Conservation (phyloP, 371 early-diverging fungal genomes). For the Mucor sp. region DNA sequence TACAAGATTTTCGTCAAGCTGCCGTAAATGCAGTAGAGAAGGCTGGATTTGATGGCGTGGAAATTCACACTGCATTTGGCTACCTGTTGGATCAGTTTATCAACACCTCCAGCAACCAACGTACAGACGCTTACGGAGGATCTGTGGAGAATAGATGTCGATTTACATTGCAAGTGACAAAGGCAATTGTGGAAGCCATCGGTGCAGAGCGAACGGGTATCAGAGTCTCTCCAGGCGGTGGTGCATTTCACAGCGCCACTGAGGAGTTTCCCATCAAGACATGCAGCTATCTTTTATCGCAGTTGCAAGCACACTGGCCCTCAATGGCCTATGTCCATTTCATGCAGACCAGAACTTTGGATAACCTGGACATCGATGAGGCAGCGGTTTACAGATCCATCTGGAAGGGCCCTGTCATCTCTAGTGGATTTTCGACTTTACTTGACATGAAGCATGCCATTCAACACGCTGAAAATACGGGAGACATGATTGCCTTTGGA, state of each 20-base stretch:
- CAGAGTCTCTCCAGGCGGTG: conserved; percentile 25
- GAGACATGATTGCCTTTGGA: conserved; percentile 22
- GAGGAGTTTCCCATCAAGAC: conserved; percentile 34
- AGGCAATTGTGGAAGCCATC: conserved; percentile 46
- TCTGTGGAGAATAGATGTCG: conserved; percentile 74
- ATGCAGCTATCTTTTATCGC: conserved; percentile 24
- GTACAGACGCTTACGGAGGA: conserved; percentile 65
- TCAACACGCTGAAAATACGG: conserved; percentile 11
- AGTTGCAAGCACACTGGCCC: conserved; percentile 24
- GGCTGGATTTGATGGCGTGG: conserved; percentile 70
- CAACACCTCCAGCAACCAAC: conserved; percentile 56
- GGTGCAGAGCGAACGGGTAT: conserved; percentile 30
- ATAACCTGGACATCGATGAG: not conserved
- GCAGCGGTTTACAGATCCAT: conserved; percentile 31
- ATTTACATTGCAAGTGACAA: conserved; percentile 60
- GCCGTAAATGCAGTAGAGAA: conserved; percentile 34
- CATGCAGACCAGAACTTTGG: conserved; percentile 26
- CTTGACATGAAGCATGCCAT: not conserved
- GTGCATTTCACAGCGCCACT: conserved; percentile 25
- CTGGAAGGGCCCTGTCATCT: conserved; percentile 36
- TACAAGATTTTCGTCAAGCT: conserved; percentile 62
- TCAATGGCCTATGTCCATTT: conserved; percentile 38
- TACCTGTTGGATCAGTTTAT: conserved; percentile 67
- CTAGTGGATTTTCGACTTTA: conserved; percentile 31
- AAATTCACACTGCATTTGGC: conserved; percentile 73